Evolutionary conservation across 306 rosid species (phyloP).

Genomic region (Cucurbita pepo): DNA sequence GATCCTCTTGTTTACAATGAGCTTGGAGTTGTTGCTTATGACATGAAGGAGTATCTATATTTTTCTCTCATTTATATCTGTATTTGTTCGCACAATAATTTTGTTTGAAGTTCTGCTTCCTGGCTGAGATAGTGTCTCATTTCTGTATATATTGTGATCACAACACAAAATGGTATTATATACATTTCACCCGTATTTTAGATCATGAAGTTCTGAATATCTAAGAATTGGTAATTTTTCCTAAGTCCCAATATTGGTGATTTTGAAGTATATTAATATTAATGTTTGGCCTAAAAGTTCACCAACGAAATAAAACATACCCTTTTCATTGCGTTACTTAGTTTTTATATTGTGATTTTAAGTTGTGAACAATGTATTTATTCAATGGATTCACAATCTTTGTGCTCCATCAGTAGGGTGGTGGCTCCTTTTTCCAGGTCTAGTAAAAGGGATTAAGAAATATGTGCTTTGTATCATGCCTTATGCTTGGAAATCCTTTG

Average conservation of each 20-base stretch:
- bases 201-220: not conserved
- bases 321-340: not conserved
- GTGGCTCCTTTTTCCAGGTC: not conserved
- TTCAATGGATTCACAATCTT: not conserved
- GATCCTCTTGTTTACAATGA: constrained; percentile 93
- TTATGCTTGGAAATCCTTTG: not conserved
- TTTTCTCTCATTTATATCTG: not conserved
- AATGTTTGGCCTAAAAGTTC: not conserved
- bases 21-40: constrained; percentile 93
- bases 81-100: not conserved
- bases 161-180: not conserved
- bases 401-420: not conserved
- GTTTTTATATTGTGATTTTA: not conserved
- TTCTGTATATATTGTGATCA: not conserved
- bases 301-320: not conserved
- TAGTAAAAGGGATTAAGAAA: not conserved
- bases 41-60: constrained; percentile 73
- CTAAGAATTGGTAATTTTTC: not conserved
- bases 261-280: not conserved
- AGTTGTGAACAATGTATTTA: not conserved
- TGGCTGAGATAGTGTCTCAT: not conserved
- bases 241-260: not conserved
- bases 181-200: not conserved
- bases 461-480: not conserved
- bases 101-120: not conserved